phyloP scores from a whole-genome alignment of 768 basidiomycete species.

The Ramaria rubella region DNA sequence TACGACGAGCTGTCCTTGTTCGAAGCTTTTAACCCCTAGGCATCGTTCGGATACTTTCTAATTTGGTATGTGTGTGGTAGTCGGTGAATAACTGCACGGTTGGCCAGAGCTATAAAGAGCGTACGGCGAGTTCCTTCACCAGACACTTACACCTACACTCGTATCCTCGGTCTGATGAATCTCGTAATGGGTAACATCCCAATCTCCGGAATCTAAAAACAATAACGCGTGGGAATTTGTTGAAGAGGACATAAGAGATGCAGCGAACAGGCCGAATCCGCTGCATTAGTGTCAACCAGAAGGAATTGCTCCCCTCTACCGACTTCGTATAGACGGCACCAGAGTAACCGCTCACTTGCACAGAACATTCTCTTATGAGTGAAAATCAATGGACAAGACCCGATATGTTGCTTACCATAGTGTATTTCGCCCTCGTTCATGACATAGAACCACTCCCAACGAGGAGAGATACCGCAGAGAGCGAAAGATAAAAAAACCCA shows the following conservation, averaged over 20 bases:
- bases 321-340: slow-evolving; percentile 62
- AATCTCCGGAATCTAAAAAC: slow-evolving; percentile 24
- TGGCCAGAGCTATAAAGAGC: too few relatives aligned
- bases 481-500: background rate
- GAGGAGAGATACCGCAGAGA: too few relatives aligned
- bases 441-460: background rate
- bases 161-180: slow-evolving; percentile 67
- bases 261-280: too few relatives aligned
- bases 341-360: slow-evolving; percentile 57
- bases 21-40: slow-evolving; percentile 79
- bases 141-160: slow-evolving; percentile 80
- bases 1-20: slow-evolving; percentile 83
- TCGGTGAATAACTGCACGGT: too few relatives aligned
- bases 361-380: slow-evolving; percentile 70
- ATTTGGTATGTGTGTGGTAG: background rate
- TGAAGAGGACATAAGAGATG: too few relatives aligned
- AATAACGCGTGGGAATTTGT: too few relatives aligned
- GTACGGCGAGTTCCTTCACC: slow-evolving; percentile 77
- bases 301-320: slow-evolving; percentile 57
- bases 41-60: slow-evolving; percentile 82
- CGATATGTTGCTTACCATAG: background rate
- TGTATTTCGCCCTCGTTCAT: background rate
- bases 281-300: too few relatives aligned
- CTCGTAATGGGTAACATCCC: slow-evolving; percentile 67
- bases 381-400: background rate